A percentile compares a stretch with the other conserved stretches of the same genome.
These are phyloP conservation scores for Ceratobasidium sp. DNA, from an alignment of 1,284 basidiomycete genomes.

Conservation along the genomic window DNA sequence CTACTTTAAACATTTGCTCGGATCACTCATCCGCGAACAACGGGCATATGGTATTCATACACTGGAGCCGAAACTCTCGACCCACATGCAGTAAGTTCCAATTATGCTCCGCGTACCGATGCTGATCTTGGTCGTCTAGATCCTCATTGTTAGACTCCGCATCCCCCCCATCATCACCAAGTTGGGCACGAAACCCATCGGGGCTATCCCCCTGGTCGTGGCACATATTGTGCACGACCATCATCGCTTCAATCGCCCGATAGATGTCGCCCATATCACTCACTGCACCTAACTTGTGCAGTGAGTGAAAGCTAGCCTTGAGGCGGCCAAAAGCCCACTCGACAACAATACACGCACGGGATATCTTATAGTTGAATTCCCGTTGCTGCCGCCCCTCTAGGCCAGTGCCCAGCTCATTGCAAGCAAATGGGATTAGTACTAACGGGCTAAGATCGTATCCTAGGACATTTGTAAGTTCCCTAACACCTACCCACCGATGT, in stretches of 20 bases:
- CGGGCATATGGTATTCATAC: conserved; percentile 20
- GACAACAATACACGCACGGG: background rate
- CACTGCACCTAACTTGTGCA: background rate
- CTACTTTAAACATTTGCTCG: background rate
- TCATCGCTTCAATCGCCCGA: conserved; percentile 20
- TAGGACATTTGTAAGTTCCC: conserved; percentile 1
- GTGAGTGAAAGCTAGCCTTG: background rate
- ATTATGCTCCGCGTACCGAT: background rate
- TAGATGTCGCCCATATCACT: background rate
- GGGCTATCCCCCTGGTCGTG: background rate
- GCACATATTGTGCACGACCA: conserved; percentile 31
- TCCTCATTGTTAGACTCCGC: background rate
- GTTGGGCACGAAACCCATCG: conserved; percentile 10
- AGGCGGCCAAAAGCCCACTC: conserved; percentile 22
- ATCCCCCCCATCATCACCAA: background rate
- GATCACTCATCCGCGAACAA: background rate
- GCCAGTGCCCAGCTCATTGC: background rate
- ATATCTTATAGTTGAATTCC: background rate
- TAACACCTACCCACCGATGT: background rate
- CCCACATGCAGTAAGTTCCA: background rate
- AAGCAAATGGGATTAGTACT: conserved; percentile 1
- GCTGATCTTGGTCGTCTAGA: background rate
- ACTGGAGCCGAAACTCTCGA: background rate
- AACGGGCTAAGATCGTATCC: conserved; percentile 6
- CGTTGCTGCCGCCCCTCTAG: background rate